These are phyloP conservation scores for Mesostigma viride DNA, from an alignment of 139 green algal species.

Conservation along the genomic window DNA sequence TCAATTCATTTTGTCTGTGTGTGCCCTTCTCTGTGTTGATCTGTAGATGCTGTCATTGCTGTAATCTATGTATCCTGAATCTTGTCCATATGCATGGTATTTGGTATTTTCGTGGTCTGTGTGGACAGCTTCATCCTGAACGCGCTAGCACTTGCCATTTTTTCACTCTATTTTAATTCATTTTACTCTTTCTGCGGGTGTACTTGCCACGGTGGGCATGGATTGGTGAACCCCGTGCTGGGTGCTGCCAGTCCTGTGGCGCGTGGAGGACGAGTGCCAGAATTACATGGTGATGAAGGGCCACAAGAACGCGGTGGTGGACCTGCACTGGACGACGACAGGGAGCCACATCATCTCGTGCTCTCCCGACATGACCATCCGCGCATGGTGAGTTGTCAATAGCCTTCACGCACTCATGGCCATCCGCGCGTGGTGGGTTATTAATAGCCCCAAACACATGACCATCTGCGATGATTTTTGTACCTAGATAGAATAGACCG, in stretches of 20 bases:
- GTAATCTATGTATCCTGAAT: neutral
- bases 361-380: conserved; percentile 68
- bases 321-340: conserved; percentile 80
- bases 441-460: neutral
- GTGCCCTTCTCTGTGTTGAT: no score
- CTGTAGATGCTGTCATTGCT: no score
- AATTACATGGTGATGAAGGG: conserved; percentile 85
- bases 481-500: no score
- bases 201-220: neutral
- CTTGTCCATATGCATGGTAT: neutral
- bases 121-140: neutral
- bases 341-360: conserved; percentile 65
- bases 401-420: neutral
- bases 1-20: no score
- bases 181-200: conserved; percentile 22
- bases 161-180: conserved; percentile 3
- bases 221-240: neutral
- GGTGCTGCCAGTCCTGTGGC: conserved; percentile 64
- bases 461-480: no score
- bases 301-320: conserved; percentile 85
- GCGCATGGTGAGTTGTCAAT: conserved; percentile 15
- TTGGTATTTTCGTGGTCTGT: neutral
- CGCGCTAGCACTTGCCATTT: neutral
- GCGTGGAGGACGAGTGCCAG: conserved; percentile 64
- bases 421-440: neutral